Evolutionary conservation across 2,329 filamentous ascomycete species (phyloP), one percentile per base, ranked within the genome.

Genomic region (Hymenoscyphus fructigenus): DNA sequence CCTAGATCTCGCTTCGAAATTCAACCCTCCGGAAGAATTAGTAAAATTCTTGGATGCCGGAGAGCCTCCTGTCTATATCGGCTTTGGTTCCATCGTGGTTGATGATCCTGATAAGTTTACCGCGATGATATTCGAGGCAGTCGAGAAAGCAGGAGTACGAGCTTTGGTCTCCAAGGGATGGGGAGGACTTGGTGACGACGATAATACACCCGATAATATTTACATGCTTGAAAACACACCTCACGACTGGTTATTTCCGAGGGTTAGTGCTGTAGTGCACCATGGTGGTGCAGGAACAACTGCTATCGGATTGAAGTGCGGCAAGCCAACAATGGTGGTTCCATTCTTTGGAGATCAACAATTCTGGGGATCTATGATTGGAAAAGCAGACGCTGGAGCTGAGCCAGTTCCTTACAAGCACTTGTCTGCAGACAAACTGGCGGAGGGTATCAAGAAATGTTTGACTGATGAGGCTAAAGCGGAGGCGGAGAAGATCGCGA

Each of bases 311-410:
- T 79, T 93, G 36, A 91, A 90, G 74, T 89, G 84, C 67, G 90
- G 84, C 3, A 85, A 84, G 70, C 90, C 90, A 0, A 91, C 88
- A 5, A 89, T 92, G 85, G 84, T 92, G 29, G 88, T 93, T 1
- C 90, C 90, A 0, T 93, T 93, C 77, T 93, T 93, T 69, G 90
- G 90, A 2, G 90, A 93, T 72, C 90, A 93, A 61, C 84, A 88
- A 59, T 93, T 93, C 73, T 93, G 91, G 90, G 90, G 90, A 1
- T 80, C 82, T 20, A 91, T 91, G 85, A 82, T 92, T 0, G 82
- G 81, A 4, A 84, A 82, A 38, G 82, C 86, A 1, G 83, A 84
- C 29, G 89, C 88, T 0, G 90, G 90, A 0, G 87, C 89, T 0
- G 78, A 84, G 53, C 84, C 88, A 1, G 82, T 91, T 9, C 89